Evolutionary conservation across 2,329 filamentous ascomycete genomes (phyloP), one percentile per base, ranked within the genome.

Genomic region (Aplosporella prunicola): DNA sequence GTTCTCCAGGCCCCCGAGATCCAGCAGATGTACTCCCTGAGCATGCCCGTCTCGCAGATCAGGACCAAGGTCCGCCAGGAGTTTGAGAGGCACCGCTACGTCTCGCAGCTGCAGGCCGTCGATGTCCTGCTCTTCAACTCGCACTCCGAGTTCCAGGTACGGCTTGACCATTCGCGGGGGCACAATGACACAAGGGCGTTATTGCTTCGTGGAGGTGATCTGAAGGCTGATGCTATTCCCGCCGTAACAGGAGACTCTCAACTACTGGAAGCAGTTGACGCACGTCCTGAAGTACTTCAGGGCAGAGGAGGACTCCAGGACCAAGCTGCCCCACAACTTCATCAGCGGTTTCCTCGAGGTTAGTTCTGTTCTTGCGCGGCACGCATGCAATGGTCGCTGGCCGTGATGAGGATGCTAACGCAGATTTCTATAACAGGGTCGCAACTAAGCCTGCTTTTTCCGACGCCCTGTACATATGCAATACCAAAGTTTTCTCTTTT

Each of bases 211-310:
- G 28, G 14, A 31, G 15, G 14, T 15, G 28, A 9, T 9, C 9
- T 9, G 16, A 14, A 5, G 11, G 39, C 32, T 39, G 35, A 42
- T 26, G 15, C 6, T 24, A n/a, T n/a, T n/a, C n/a, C n/a, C n/a
- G n/a, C n/a, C 30, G 24, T 29, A 17, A 25, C 51, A 95, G 88
- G 91, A 98, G 73, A 98, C 84, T 37, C 78, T 98, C 72, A 98
- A 98, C 69, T 98, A 83, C 73, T 98, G 91, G 91, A 94, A 95
- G 67, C 91, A 98, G 66, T 73, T 88, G 45, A 83, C 83, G 46
- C 91, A 98, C 62, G 75, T 98, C 51, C 86, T 98, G 75, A 87
- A 91, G 53, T 98, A 94, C 66, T 98, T 96, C 74, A 79, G 88
- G 58, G 74, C 79, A 52, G 88, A 96, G 63, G 85, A 78, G 70